Evolutionary conservation across 2,329 filamentous ascomycete species (phyloP).

Genomic region (Fusarium continuum): DNA sequence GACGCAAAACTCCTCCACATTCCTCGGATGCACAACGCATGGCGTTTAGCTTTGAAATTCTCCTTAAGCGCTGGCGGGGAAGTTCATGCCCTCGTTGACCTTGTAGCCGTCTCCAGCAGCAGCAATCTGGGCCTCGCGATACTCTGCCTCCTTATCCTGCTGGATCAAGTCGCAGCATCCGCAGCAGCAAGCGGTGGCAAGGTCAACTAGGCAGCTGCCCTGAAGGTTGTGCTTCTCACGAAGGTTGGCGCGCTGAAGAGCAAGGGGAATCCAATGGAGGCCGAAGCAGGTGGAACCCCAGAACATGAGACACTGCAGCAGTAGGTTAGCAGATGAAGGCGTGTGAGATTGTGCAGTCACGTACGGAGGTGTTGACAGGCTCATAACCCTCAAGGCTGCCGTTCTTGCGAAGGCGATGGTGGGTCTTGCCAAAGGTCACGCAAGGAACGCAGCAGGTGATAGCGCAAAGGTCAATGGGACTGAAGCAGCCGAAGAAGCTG

Average conservation of each 20-base stretch:
- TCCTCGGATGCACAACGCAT: neutral
- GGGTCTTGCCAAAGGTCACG: constrained; percentile 59
- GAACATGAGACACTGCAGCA: constrained; percentile 54
- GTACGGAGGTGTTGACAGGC: constrained; percentile 57
- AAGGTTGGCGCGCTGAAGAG: constrained; percentile 57
- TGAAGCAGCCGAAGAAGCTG: constrained; percentile 57
- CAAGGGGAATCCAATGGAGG: constrained; percentile 54
- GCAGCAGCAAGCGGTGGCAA: constrained; percentile 57
- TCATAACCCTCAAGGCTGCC: constrained; percentile 55
- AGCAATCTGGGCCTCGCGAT: constrained; percentile 45
- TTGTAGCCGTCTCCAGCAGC: constrained; percentile 34
- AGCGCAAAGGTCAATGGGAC: constrained; percentile 55
- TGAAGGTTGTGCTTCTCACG: constrained; percentile 57
- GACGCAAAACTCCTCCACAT: neutral
- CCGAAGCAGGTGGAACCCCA: constrained; percentile 53
- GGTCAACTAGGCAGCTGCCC: constrained; percentile 55
- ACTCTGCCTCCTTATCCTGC: constrained; percentile 57
- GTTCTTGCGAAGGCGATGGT: constrained; percentile 56
- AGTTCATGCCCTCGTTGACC: constrained; percentile 34
- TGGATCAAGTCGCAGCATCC: constrained; percentile 56
- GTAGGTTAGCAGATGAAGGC: neutral
- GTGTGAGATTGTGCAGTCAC: constrained; percentile 9
- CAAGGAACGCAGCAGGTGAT: constrained; percentile 58
- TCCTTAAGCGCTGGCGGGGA: constrained; percentile 17
- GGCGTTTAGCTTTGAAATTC: rapidly evolving